Evolutionary conservation across 805 yeast species (phyloP), one percentile per base, ranked within the genome.

Genomic region (Candida caryicola): DNA sequence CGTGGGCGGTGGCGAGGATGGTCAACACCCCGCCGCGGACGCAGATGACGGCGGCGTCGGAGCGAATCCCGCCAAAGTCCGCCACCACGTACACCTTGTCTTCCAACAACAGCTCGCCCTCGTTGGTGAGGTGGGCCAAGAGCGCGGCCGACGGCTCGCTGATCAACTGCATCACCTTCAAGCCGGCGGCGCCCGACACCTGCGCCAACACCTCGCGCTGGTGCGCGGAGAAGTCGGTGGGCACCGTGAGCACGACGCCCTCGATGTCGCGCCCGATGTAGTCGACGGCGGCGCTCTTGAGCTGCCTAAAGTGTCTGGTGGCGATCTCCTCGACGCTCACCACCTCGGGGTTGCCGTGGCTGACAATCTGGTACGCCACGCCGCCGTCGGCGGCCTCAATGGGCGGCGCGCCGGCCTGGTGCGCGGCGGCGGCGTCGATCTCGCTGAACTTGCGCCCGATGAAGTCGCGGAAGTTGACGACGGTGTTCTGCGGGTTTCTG

Each of bases 1-100:
- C 85, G 58, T 89, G 95, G 42, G 80, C 79, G 49, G 96, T 87
- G 43, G 95, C 83, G 52, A 93, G 73, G 33, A 88, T 73, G 39
- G 99, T 91, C 68, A 86, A 75, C 50, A 93, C 78, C 55, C 99
- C 99, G 47, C 96, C 96, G 72, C 97, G 82, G 37, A 83, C 85
- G 29, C 97, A 81, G 54, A 93, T 71, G 36, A 93, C 90, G 43
- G 98, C 96, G 45, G 90, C 96, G 60, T 93, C 98, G 29, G 95
- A 82, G 68, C 98, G 79, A 52, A 89, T 76, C 59, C 96, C 97
- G 62, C 99, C 99, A 55, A 93, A 86, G 66, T 93, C 99, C 39
- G 95, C 95, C 51, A 93, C 96, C 34, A 88, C 95, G 56, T 82
- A 82, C 43, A 86, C 65, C 71, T 83, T 83, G 66, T 88, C 95